These are phyloP conservation scores for Blastobotrys proliferans DNA, from an alignment of 1,139 yeast species.

Conservation along the genomic window DNA sequence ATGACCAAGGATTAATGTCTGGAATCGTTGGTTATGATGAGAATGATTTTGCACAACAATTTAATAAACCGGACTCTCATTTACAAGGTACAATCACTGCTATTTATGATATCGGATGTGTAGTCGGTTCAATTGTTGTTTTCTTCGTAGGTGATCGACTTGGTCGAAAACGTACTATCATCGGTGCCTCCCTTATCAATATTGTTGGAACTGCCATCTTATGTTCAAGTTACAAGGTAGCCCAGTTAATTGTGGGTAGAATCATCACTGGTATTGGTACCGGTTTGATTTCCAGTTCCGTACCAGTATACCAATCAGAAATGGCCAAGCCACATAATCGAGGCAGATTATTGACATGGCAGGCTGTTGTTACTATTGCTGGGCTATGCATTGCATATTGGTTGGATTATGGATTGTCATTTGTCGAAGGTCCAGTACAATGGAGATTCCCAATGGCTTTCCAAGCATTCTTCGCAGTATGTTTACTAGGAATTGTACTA, in stretches of 20 bases:
- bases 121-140: slow-evolving; percentile 39
- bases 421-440: slow-evolving; percentile 19
- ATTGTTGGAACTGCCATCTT: slow-evolving; percentile 46
- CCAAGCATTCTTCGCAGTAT: slow-evolving; percentile 20
- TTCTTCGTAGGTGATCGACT: slow-evolving; percentile 55
- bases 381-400: slow-evolving; percentile 16
- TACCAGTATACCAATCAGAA: slow-evolving; percentile 55
- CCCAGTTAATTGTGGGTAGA: slow-evolving; percentile 51
- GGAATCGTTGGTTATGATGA: slow-evolving; percentile 12
- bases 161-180: slow-evolving; percentile 41
- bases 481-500: slow-evolving; percentile 25
- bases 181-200: slow-evolving; percentile 24
- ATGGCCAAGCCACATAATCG: slow-evolving; percentile 51
- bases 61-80: slow-evolving; percentile 20
- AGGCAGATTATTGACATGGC: slow-evolving; percentile 33
- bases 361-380: slow-evolving; percentile 9
- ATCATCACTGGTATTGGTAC: slow-evolving; percentile 55
- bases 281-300: slow-evolving; percentile 56
- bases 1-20: slow-evolving; percentile 13
- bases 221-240: slow-evolving; percentile 20
- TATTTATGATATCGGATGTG: slow-evolving; percentile 78
- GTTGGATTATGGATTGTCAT: slow-evolving; percentile 15
- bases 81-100: slow-evolving; percentile 37
- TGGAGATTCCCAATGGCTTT: slow-evolving; percentile 33
- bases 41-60: slow-evolving; percentile 11